Conservation (phyloP, 371 early-diverging fungal genomes). For the Circinella minor region DNA sequence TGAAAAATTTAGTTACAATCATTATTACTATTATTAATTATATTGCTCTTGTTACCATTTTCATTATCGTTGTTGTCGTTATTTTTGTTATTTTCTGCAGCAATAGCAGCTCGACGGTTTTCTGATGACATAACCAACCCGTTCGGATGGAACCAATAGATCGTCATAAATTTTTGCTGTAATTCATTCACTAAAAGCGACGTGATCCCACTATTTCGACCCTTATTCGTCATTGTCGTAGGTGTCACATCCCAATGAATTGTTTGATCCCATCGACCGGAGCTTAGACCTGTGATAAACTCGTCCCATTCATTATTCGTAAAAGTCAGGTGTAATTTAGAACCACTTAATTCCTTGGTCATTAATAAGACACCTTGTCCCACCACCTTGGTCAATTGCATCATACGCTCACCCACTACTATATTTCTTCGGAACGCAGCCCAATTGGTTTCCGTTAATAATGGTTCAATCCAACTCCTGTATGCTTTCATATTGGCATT, state of each 20-base stretch:
- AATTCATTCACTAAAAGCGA: slow-evolving; percentile 39
- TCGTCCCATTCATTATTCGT: slow-evolving; percentile 60
- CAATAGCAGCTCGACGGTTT: slow-evolving; percentile 21
- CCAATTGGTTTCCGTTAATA: slow-evolving; percentile 51
- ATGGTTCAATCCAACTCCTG: slow-evolving; percentile 49
- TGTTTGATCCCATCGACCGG: slow-evolving; percentile 41
- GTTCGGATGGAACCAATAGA: slow-evolving; percentile 42
- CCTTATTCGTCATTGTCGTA: background rate
- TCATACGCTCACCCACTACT: slow-evolving; percentile 54
- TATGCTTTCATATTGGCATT: slow-evolving; percentile 55
- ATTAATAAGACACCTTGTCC: slow-evolving; percentile 52
- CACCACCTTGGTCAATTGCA: slow-evolving; percentile 45
- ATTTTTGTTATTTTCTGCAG: background rate
- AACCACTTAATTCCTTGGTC: slow-evolving; percentile 56
- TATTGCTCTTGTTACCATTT: background rate
- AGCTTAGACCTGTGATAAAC: slow-evolving; percentile 42
- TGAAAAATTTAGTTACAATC: background rate
- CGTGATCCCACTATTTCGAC: background rate
- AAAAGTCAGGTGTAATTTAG: slow-evolving; percentile 54
- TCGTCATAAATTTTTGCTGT: slow-evolving; percentile 35
- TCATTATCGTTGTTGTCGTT: background rate
- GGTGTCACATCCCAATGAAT: slow-evolving; percentile 32
- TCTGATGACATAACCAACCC: slow-evolving; percentile 29
- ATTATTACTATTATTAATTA: background rate
- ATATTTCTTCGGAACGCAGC: slow-evolving; percentile 56